Evolutionary conservation across 768 basidiomycete genomes (phyloP).

Genomic region (Rhodotorula paludigena): DNA sequence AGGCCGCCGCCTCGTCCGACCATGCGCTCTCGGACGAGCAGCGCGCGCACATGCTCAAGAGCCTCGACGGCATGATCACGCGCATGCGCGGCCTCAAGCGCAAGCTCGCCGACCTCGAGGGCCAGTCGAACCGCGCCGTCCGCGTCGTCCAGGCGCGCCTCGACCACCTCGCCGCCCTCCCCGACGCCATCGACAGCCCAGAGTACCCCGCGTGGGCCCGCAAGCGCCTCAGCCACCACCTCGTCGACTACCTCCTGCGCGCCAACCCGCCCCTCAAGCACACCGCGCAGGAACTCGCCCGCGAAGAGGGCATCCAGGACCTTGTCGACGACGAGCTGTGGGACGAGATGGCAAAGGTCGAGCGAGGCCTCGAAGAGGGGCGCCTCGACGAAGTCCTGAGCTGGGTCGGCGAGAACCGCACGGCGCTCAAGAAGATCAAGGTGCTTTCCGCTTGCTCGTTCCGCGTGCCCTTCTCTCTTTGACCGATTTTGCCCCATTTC

Average conservation of each 20-base stretch:
- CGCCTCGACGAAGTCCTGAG: constrained; percentile 82
- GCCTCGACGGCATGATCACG: constrained; percentile 70
- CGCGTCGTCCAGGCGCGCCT: constrained; percentile 58
- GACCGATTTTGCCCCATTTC: neutral
- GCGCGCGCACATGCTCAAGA: constrained; percentile 57
- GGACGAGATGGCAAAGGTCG: constrained; percentile 79
- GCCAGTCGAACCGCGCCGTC: constrained; percentile 8
- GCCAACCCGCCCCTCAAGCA: constrained; percentile 59
- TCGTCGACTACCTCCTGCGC: constrained; percentile 86
- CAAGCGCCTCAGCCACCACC: constrained; percentile 74
- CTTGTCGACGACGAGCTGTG: constrained; percentile 60
- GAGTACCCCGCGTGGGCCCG: constrained; percentile 74
- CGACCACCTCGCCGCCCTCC: constrained; percentile 56
- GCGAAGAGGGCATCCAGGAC: constrained; percentile 70
- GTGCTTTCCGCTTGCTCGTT: constrained; percentile 51
- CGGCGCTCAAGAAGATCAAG: constrained; percentile 84
- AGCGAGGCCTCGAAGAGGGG: constrained; percentile 65
- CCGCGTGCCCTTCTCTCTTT: neutral
- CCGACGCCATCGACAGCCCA: constrained; percentile 55
- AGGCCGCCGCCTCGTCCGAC: neutral
- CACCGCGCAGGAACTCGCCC: constrained; percentile 70
- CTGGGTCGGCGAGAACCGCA: constrained; percentile 96
- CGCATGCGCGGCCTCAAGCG: constrained; percentile 74
- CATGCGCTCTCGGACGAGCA: constrained; percentile 4
- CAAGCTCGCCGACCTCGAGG: constrained; percentile 60